Percentiles rank a stretch among this genome's conserved stretches.
These are phyloP conservation scores for Leishmania major DNA, from an alignment of 208 protist species.

Conservation along the genomic window DNA sequence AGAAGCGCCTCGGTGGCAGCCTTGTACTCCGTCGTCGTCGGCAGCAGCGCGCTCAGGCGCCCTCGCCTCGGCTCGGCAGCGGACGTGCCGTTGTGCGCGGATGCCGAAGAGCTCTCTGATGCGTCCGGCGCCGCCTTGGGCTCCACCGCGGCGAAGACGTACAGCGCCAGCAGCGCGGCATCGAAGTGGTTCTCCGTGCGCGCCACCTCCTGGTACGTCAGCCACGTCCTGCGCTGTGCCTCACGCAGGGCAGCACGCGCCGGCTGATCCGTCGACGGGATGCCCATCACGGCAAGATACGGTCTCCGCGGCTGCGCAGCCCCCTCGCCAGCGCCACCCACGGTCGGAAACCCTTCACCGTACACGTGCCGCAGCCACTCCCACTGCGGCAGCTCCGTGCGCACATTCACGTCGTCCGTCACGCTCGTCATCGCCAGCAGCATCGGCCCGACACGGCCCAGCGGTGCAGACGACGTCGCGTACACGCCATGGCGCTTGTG, in stretches of 20 bases:
- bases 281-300: conserved; percentile 43
- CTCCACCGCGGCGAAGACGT: conserved; percentile 27
- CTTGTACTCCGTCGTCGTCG: conserved; percentile 1
- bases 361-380: conserved; percentile 21
- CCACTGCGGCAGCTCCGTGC: conserved; percentile 15
- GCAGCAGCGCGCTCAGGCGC: background rate
- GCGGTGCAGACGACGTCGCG: conserved; percentile 8
- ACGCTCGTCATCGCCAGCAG: conserved; percentile 34
- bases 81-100: background rate
- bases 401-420: conserved; percentile 22
- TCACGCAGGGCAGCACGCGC: conserved; percentile 23
- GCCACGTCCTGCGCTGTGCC: conserved; percentile 50
- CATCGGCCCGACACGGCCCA: conserved; percentile 34
- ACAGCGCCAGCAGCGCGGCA: conserved; percentile 37
- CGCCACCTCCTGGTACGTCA: conserved; percentile 41
- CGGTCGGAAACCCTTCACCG: background rate
- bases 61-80: background rate
- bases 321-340: background rate
- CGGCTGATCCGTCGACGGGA: conserved; percentile 44
- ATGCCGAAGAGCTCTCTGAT: background rate
- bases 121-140: background rate
- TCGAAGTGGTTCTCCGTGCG: conserved; percentile 35
- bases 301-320: conserved; percentile 3
- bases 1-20: background rate
- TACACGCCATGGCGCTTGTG: conserved; percentile 7